Conservation (phyloP, 345 rosid species). For the Draba incana region DNA sequence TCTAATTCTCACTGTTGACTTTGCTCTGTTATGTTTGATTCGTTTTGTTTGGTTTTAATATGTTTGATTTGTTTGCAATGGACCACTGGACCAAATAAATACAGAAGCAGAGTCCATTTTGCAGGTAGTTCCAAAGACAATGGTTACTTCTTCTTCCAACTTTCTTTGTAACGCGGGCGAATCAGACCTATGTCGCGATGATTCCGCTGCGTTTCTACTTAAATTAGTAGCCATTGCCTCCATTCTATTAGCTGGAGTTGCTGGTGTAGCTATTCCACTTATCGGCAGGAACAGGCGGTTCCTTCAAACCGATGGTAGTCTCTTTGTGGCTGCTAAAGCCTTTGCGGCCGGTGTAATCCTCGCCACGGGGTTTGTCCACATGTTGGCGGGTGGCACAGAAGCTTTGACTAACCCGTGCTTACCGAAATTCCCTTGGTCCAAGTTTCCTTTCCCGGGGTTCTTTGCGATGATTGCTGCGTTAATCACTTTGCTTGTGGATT, state of each 20-base stretch:
- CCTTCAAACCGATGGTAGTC: constrained; percentile 71
- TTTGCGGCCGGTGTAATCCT: constrained; percentile 94
- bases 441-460: constrained; percentile 90
- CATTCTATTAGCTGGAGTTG: constrained; percentile 68
- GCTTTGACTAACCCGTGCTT: constrained; percentile 70
- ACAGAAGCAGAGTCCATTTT: constrained; percentile 45
- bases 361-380: constrained; percentile 94
- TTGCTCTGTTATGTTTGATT: background rate
- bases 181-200: constrained; percentile 64
- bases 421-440: constrained; percentile 71
- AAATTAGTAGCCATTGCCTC: constrained; percentile 79
- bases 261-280: constrained; percentile 74
- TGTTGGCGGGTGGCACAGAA: constrained; percentile 63
- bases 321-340: constrained; percentile 82
- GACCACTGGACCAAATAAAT: background rate
- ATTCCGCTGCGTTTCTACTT: constrained; percentile 58
- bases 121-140: constrained; percentile 36
- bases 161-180: constrained; percentile 47
- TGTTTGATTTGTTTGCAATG: constrained; percentile 3
- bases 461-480: constrained; percentile 89
- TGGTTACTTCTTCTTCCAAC: constrained; percentile 38
- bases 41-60: background rate
- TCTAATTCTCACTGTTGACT: no score
- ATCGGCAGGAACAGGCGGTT: constrained; percentile 68
- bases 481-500: constrained; percentile 75